Conservation (phyloP, 2,329 filamentous ascomycete genomes). For the Trichophyton verrucosum region DNA sequence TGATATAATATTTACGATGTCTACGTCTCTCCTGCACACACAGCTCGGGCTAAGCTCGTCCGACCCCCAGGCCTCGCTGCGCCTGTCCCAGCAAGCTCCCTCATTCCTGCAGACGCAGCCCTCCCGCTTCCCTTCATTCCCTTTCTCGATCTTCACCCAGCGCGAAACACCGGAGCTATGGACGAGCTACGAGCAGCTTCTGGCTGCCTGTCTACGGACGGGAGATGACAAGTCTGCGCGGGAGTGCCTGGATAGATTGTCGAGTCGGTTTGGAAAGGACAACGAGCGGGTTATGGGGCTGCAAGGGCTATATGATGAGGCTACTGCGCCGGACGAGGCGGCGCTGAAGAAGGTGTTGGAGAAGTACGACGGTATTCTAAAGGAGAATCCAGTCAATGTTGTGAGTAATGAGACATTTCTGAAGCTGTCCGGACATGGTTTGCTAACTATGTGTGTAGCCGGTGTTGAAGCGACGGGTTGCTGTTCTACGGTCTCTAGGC, state of each 20-base stretch:
- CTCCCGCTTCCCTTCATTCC: constrained; percentile 37
- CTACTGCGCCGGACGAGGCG: constrained; percentile 53
- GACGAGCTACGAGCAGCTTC: constrained; percentile 73
- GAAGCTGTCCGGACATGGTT: neutral
- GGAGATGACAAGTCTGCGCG: constrained; percentile 70
- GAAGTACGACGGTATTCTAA: constrained; percentile 64
- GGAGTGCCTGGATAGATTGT: constrained; percentile 61
- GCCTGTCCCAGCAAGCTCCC: constrained; percentile 32
- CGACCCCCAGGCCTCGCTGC: constrained; percentile 37
- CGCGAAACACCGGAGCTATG: constrained; percentile 68
- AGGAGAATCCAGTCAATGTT: constrained; percentile 64
- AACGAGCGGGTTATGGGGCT: constrained; percentile 83
- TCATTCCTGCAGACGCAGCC: constrained; percentile 38
- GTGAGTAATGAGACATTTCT: constrained; percentile 34
- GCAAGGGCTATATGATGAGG: constrained; percentile 72
- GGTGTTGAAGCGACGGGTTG: constrained; percentile 71
- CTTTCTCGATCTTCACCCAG: constrained; percentile 39
- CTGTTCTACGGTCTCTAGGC: constrained; percentile 63
- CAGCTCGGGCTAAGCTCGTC: constrained; percentile 16
- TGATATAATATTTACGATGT: neutral
- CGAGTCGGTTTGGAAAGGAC: constrained; percentile 63
- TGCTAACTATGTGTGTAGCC: constrained; percentile 40
- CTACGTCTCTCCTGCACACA: neutral
- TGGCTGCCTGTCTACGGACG: constrained; percentile 71
- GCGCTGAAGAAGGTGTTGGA: constrained; percentile 58